A percentile compares a stretch with the other conserved stretches of the same genome.
These are phyloP conservation scores for Geosiphon pyriformis DNA, from an alignment of 192 early-diverging fungal species.

Conservation along the genomic window DNA sequence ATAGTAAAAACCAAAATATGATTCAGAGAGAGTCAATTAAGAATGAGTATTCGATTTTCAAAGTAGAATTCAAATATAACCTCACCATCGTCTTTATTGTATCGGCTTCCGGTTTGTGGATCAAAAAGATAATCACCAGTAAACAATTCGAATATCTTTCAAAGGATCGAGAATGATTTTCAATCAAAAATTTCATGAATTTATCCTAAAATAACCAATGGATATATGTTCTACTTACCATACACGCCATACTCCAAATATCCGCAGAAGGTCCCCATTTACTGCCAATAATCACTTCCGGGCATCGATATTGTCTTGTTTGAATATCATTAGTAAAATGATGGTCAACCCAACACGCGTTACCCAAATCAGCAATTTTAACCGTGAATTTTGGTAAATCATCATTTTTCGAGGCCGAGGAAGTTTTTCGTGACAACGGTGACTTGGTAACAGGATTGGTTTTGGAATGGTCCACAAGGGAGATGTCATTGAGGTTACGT, in stretches of 20 bases:
- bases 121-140: constrained; percentile 96
- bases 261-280: constrained; percentile 83
- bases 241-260: constrained; percentile 92
- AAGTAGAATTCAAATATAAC: not conserved
- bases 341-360: constrained; percentile 93
- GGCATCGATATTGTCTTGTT: constrained; percentile 94
- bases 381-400: constrained; percentile 51
- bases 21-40: not conserved
- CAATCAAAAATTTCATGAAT: too few species aligned
- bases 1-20: not conserved
- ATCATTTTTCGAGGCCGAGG: constrained; percentile 14
- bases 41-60: not conserved
- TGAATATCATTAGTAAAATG: constrained; percentile 97
- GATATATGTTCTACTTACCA: constrained; percentile 42
- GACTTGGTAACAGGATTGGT: not conserved
- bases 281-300: constrained; percentile 90
- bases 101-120: constrained; percentile 75
- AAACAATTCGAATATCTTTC: constrained; percentile 77
- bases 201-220: too few species aligned
- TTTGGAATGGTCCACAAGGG: constrained; percentile 43
- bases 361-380: constrained; percentile 96
- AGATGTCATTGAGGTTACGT: constrained; percentile 62
- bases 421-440: constrained; percentile 1
- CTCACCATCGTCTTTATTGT: constrained; percentile 86
- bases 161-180: too few species aligned